phyloP scores from a whole-genome alignment of 768 basidiomycete species.

The Termitomyces sp. region DNA sequence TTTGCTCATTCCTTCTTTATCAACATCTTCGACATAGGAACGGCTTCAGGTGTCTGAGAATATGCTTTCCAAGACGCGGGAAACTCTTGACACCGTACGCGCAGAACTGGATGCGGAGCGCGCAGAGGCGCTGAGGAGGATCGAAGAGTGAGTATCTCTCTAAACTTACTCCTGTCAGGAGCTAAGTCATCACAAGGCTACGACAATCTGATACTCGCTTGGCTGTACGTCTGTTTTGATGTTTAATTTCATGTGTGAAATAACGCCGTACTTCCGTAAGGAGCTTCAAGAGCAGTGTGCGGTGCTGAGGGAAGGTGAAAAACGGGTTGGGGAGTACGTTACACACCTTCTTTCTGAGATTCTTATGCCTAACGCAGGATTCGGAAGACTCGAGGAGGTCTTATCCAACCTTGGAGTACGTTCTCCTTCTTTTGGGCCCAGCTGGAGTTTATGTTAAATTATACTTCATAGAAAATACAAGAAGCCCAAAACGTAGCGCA shows the following conservation, averaged over 20 bases:
- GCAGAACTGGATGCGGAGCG: not conserved
- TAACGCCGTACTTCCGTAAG: not conserved
- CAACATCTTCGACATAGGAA: constrained; percentile 8
- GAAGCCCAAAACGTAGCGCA: not conserved
- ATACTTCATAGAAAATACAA: not conserved
- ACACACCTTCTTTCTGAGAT: not conserved
- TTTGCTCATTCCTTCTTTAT: not conserved
- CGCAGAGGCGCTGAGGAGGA: not conserved
- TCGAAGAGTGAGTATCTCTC: constrained; percentile 1
- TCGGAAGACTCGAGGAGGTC: not conserved
- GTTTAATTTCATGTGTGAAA: not conserved
- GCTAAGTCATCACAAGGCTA: not conserved
- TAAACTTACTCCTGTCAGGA: not conserved
- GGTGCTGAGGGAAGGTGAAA: not conserved
- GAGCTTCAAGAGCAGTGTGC: not conserved
- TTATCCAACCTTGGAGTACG: not conserved
- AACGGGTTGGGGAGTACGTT: not conserved
- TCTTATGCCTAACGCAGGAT: not conserved
- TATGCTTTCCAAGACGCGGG: not conserved
- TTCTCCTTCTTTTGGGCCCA: not conserved
- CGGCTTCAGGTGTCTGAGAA: constrained; percentile 15
- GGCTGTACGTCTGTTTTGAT: constrained; percentile 2
- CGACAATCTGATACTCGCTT: not conserved
- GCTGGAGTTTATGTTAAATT: not conserved
- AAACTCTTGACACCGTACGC: not conserved